Base-by-base conservation (phyloP, 768 basidiomycete genomes). In the Auricularia cornea region DNA sequence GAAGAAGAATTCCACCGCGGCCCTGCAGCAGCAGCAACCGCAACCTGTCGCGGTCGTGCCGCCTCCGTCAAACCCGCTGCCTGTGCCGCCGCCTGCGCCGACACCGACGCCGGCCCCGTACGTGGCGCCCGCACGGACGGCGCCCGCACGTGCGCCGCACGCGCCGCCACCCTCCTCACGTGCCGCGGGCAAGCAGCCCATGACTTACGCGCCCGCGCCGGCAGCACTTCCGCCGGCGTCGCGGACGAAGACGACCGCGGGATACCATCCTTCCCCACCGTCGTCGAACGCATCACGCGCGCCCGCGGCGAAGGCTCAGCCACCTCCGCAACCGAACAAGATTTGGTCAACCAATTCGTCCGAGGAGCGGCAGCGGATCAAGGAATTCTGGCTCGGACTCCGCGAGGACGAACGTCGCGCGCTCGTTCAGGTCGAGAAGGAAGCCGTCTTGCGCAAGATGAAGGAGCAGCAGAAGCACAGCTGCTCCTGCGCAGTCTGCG, bases 391-490 rank as follows among this genome's bases (percentile, higher is more conserved):
- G 97, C 84, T 98, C 32, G 88, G 84, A 30, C 82, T 99, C n/a
- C 85, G 85, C 31, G 94, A 98, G 78, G 85, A 89, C 63, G 94
- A 98, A 74, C 84, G 97, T 32, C 79, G 92, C 66, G 89, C 86
- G 76, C 84, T 99, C 65, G 94, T 99, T 78, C 91, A 92, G 81
- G 86, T 98, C 71, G 97, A 99, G 82, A 98, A 98, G 78, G 95
- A 98, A 74, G 93, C 94, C 29, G 96, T 98, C 32, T 78, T 98
- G 64, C 85, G 85, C 77, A 98, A 98, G 85, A 99, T 99, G 94
- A 98, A 98, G 81, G 97, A 99, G 76, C 92, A 98, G 80, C 94
- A 98, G 83, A 90, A 92, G 72, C 94, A 98, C 73, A 89, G 87
- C 65, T 99, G 97, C 73, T 87, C 87, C 65, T 96, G 96, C 79